Evolutionary conservation across 257 asterid species (phyloP).

Genomic region (Solanum phureja): DNA sequence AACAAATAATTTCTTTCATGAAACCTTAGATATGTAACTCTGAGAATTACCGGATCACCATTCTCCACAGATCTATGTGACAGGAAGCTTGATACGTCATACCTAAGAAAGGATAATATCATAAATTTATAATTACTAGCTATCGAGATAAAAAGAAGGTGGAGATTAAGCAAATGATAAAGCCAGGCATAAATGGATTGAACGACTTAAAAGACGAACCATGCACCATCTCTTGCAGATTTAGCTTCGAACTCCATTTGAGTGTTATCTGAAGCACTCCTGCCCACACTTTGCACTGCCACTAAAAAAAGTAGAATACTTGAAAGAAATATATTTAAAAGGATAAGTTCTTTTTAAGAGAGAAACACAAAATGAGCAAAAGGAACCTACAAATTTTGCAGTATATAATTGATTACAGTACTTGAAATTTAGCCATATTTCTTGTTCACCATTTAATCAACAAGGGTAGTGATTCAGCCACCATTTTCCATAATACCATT

Average conservation of each 20-base stretch:
- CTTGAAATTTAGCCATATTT: neutral
- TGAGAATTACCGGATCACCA: slow-evolving; percentile 68
- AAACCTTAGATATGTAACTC: slow-evolving; percentile 15
- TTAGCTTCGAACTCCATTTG: slow-evolving; percentile 92
- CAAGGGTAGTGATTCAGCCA: neutral
- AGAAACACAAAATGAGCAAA: neutral
- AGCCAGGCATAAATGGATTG: neutral
- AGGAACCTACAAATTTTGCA: neutral
- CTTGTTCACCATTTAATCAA: neutral
- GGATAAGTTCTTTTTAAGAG: neutral
- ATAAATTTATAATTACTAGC: neutral
- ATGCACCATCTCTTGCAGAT: slow-evolving; percentile 97
- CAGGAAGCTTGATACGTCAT: slow-evolving; percentile 62
- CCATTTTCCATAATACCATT: neutral
- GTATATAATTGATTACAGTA: neutral
- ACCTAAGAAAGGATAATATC: slow-evolving; percentile 34
- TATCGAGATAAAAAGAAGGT: neutral
- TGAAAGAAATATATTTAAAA: neutral
- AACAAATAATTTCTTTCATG: neutral
- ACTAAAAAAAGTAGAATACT: neutral
- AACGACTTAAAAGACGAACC: slow-evolving; percentile 37
- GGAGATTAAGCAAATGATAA: neutral
- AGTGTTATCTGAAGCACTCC: slow-evolving; percentile 42
- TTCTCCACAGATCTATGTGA: slow-evolving; percentile 65
- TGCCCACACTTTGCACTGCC: slow-evolving; percentile 44